Percentiles rank a stretch among this genome's conserved stretches.
phyloP scores from a whole-genome alignment of 2,329 filamentous ascomycete species.

The Cryphonectria japonica region DNA sequence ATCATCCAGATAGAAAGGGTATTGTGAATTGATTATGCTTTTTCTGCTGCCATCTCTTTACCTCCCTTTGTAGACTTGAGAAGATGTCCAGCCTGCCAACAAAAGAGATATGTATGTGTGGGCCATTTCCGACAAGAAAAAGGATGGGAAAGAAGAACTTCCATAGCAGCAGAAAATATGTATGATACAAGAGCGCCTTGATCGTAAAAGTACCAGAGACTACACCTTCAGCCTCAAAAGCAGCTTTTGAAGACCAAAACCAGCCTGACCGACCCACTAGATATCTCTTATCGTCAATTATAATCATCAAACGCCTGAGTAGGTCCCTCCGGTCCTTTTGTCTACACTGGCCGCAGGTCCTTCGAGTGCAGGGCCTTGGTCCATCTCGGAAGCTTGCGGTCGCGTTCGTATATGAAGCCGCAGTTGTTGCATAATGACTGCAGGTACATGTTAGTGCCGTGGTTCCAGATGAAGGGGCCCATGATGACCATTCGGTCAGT shows the following conservation, averaged over 20 bases:
- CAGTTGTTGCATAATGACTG: constrained; percentile 93
- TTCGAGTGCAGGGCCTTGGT: constrained; percentile 67
- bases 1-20: not conserved
- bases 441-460: constrained; percentile 30
- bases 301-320: not conserved
- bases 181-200: not conserved
- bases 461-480: not conserved
- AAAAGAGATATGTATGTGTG: not conserved
- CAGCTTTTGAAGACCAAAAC: not conserved
- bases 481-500: not conserved
- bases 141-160: not conserved
- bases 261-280: not conserved
- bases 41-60: not conserved
- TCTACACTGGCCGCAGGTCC: constrained; percentile 38
- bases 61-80: not conserved
- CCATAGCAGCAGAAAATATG: not conserved
- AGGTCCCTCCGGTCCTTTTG: not conserved
- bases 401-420: constrained; percentile 84
- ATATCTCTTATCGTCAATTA: not conserved
- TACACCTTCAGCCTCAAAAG: not conserved
- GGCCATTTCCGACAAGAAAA: not conserved
- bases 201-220: not conserved
- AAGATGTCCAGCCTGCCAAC: not conserved
- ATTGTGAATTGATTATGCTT: not conserved
- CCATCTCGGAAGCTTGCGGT: constrained; percentile 81